Evolutionary conservation across 2,329 filamentous ascomycete genomes (phyloP).

Genomic region (Tolypocladium tropicale): DNA sequence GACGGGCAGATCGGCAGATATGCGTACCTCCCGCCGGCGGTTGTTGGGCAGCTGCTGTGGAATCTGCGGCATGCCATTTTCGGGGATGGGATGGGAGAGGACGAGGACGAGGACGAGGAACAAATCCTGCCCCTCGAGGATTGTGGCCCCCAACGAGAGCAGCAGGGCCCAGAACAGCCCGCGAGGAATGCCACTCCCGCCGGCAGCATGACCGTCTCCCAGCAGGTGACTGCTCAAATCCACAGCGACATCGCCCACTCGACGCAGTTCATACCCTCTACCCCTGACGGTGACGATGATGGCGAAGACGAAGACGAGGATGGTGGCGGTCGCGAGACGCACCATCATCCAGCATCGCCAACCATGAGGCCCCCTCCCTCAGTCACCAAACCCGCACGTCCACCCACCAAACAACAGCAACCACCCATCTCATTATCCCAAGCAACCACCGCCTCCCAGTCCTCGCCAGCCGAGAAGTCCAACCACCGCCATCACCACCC

Average conservation of each 20-base stretch:
- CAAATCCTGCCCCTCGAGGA: conserved; percentile 4
- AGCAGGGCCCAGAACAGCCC: neutral
- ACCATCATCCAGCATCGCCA: neutral
- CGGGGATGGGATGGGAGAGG: conserved; percentile 12
- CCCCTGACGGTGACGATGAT: conserved; percentile 12
- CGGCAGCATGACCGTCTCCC: conserved; percentile 30
- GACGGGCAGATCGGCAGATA: conserved; percentile 39
- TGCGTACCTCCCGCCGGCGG: conserved; percentile 43
- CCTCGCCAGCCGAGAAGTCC: conserved; percentile 19
- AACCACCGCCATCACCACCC: conserved; percentile 2
- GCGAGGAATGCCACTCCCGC: neutral
- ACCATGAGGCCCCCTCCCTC: conserved; percentile 9
- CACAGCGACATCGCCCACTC: conserved; percentile 33
- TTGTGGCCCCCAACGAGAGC: neutral
- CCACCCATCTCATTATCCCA: conserved; percentile 18
- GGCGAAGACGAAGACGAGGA: too few species aligned
- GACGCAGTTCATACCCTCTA: conserved; percentile 25
- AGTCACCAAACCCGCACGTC: neutral
- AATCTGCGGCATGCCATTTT: conserved; percentile 45
- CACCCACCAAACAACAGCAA: neutral
- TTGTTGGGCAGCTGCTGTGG: conserved; percentile 45
- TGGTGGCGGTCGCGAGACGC: too few species aligned
- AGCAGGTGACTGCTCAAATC: conserved; percentile 42
- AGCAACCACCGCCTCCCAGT: conserved; percentile 25
- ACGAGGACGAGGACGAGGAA: conserved; percentile 10